These are phyloP conservation scores for Salix koriyanagi DNA, from an alignment of 345 rosid species.

Conservation along the genomic window DNA sequence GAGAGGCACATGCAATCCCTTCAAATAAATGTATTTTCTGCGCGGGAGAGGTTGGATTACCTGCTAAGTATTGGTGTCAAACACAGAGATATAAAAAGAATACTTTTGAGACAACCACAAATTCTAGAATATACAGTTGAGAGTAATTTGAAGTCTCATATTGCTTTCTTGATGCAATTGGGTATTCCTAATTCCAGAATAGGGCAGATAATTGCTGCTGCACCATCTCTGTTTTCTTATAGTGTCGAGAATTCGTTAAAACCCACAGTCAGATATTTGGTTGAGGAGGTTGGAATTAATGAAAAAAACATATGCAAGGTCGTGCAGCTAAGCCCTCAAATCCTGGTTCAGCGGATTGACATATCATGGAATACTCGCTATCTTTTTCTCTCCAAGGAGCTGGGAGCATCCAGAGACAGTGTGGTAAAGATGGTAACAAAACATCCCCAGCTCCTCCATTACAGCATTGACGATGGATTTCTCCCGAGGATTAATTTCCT, in stretches of 20 bases:
- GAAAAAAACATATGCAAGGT: slow-evolving; percentile 76
- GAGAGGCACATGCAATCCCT: slow-evolving; percentile 86
- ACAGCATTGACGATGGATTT: slow-evolving; percentile 86
- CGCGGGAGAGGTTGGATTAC: slow-evolving; percentile 84
- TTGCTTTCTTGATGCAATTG: slow-evolving; percentile 65
- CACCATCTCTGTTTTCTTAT: slow-evolving; percentile 83
- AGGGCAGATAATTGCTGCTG: slow-evolving; percentile 73
- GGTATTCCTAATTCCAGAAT: slow-evolving; percentile 77
- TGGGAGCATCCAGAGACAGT: slow-evolving; percentile 88
- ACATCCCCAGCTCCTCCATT: slow-evolving; percentile 94
- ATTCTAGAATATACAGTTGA: slow-evolving; percentile 83
- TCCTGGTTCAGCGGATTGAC: slow-evolving; percentile 90
- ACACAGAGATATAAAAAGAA: slow-evolving; percentile 73
- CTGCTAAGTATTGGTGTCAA: slow-evolving; percentile 82
- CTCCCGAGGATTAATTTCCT: slow-evolving; percentile 90
- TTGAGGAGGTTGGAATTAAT: slow-evolving; percentile 92
- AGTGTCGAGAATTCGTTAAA: slow-evolving; percentile 85
- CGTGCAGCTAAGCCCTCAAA: slow-evolving; percentile 91
- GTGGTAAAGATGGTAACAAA: slow-evolving; percentile 88
- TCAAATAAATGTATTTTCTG: slow-evolving; percentile 70
- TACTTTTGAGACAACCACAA: slow-evolving; percentile 91
- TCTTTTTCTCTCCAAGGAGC: slow-evolving; percentile 77
- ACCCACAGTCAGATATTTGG: slow-evolving; percentile 85
- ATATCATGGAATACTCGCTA: slow-evolving; percentile 88
- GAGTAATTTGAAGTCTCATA: slow-evolving; percentile 73